Evolutionary conservation across 805 yeast genomes (phyloP).

Genomic region (Barnettozyma wickerhamii): DNA sequence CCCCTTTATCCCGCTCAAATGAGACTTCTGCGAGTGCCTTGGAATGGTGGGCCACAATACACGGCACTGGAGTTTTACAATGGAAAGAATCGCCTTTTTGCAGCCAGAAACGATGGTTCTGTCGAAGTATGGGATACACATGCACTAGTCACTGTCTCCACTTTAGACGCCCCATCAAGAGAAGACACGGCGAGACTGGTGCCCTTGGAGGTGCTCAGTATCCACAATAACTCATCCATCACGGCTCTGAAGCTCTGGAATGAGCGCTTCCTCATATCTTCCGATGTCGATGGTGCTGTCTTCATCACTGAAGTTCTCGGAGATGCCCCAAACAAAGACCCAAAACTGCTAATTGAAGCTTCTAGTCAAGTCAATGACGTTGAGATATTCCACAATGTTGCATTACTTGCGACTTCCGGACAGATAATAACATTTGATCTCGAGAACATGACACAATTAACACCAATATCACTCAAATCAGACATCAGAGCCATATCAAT

Average conservation of each 20-base stretch:
- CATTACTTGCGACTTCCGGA: conserved; percentile 17
- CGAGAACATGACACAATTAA: conserved; percentile 1
- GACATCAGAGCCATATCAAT: conserved; percentile 19
- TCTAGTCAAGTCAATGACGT: conserved; percentile 18
- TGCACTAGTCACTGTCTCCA: conserved; percentile 10
- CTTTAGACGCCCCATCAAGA: conserved; percentile 6
- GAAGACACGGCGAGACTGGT: conserved; percentile 7
- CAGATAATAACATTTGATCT: conserved; percentile 14
- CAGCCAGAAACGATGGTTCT: conserved; percentile 11
- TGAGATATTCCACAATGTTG: conserved; percentile 5
- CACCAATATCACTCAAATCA: conserved; percentile 19
- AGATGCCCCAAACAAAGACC: neutral
- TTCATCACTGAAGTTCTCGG: conserved; percentile 10
- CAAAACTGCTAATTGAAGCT: conserved; percentile 10
- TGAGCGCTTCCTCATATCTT: conserved; percentile 6
- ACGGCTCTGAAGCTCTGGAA: conserved; percentile 9
- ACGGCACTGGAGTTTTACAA: conserved; percentile 11
- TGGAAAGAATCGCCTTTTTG: conserved; percentile 8
- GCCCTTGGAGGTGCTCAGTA: conserved; percentile 1
- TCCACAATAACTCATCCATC: conserved; percentile 7
- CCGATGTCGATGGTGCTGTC: conserved; percentile 16
- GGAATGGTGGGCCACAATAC: neutral
- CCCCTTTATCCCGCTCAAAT: too few relatives aligned
- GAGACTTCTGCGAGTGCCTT: conserved; percentile 22
- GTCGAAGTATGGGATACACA: conserved; percentile 18